A percentile compares a stretch with the other conserved stretches of the same genome.
These are phyloP conservation scores for Acephala macrosclerotiorum DNA, from an alignment of 2,329 filamentous ascomycete species.

Conservation along the genomic window DNA sequence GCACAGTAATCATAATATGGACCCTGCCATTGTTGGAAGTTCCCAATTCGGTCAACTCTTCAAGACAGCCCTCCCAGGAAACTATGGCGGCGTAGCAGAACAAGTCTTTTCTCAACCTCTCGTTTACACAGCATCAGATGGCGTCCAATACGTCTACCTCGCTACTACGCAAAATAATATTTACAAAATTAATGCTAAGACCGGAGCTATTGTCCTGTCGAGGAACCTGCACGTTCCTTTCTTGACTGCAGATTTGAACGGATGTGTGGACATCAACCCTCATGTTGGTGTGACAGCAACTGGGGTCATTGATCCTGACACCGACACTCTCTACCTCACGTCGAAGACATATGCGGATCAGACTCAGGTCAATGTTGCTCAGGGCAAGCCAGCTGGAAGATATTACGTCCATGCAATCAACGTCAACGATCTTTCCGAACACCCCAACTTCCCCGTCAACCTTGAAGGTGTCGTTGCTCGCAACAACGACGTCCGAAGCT, in stretches of 20 bases:
- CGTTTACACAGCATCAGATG: conserved; percentile 59
- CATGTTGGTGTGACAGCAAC: conserved; percentile 56
- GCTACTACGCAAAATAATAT: conserved; percentile 65
- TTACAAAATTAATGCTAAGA: conserved; percentile 63
- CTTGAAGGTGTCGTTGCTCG: conserved; percentile 52
- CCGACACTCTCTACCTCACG: conserved; percentile 57
- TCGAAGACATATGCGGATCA: conserved; percentile 56
- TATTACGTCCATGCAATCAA: conserved; percentile 55
- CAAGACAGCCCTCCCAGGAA: conserved; percentile 58
- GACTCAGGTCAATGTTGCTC: conserved; percentile 43
- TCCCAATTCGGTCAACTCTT: conserved; percentile 63
- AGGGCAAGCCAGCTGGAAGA: conserved; percentile 51
- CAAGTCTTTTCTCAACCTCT: conserved; percentile 60
- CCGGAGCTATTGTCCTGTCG: conserved; percentile 56
- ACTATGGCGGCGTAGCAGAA: conserved; percentile 57
- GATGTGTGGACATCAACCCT: conserved; percentile 56
- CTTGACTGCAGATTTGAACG: conserved; percentile 52
- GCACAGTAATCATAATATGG: conserved; percentile 65
- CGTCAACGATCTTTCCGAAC: conserved; percentile 52
- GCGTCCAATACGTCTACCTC: conserved; percentile 60
- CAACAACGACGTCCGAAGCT: conserved; percentile 54
- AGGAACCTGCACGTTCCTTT: conserved; percentile 59
- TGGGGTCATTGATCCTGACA: conserved; percentile 58
- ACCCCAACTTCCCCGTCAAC: conserved; percentile 50
- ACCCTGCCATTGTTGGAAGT: conserved; percentile 63